phyloP scores from a whole-genome alignment of 768 basidiomycete species.

The Brasilioporus rufonigricans region DNA sequence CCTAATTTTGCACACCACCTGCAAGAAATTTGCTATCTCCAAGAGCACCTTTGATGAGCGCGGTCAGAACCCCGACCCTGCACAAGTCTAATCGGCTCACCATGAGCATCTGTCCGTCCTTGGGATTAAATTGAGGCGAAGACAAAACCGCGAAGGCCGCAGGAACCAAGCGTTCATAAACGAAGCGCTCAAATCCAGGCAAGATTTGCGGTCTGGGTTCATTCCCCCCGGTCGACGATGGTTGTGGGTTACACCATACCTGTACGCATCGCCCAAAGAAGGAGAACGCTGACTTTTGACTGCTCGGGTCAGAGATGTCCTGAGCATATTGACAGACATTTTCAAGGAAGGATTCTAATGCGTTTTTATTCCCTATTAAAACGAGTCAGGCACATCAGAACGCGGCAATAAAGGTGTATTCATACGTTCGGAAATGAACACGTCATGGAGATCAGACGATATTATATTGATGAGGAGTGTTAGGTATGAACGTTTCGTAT shows the following conservation, averaged over 20 bases:
- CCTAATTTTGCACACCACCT: constrained; percentile 71
- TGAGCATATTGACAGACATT: constrained; percentile 70
- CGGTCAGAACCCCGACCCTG: not conserved
- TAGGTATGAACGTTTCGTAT: constrained; percentile 89
- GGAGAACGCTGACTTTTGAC: constrained; percentile 76
- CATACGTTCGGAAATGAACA: constrained; percentile 86
- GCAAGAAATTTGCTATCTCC: constrained; percentile 85
- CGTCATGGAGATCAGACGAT: constrained; percentile 72
- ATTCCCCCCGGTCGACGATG: constrained; percentile 33
- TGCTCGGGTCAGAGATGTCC: constrained; percentile 70
- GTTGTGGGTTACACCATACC: constrained; percentile 61
- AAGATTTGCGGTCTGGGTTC: constrained; percentile 41
- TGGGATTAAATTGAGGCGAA: constrained; percentile 76
- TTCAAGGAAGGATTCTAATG: constrained; percentile 73
- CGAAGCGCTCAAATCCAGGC: constrained; percentile 89
- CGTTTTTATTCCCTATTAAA: constrained; percentile 54
- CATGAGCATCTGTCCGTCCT: constrained; percentile 82
- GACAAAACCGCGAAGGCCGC: constrained; percentile 80
- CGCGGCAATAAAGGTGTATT: constrained; percentile 21
- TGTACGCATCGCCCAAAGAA: constrained; percentile 72
- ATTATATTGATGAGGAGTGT: constrained; percentile 77
- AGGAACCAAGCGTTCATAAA: constrained; percentile 85
- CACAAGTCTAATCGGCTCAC: constrained; percentile 44
- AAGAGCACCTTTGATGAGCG: constrained; percentile 63
- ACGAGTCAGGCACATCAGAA: not conserved